Conservation (phyloP, 1,139 yeast genomes). For the Geotrichum reessii region DNA sequence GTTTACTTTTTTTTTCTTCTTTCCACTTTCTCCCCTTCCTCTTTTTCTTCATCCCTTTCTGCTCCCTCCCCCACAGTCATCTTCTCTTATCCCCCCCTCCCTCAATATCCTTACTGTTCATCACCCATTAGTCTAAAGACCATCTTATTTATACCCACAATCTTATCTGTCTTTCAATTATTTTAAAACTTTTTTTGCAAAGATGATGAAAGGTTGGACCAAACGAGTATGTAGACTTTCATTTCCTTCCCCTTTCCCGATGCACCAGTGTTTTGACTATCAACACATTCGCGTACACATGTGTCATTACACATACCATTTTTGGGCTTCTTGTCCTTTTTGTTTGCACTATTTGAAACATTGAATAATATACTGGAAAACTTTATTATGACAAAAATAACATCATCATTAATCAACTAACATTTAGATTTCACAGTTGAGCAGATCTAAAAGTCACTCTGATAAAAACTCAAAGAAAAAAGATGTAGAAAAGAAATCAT, state of each 20-base stretch:
- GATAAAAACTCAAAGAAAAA: slow-evolving; percentile 24
- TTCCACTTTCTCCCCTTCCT: not conserved
- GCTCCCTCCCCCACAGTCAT: not conserved
- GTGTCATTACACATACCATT: not conserved
- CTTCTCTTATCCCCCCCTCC: too few relatives aligned
- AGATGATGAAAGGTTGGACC: slow-evolving; percentile 41
- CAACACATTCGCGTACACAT: not conserved
- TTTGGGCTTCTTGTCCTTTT: not conserved
- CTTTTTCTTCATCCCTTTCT: slow-evolving; percentile 1
- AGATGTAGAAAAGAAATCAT: slow-evolving; percentile 12
- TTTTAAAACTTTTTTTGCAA: not conserved
- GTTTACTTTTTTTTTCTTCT: not conserved
- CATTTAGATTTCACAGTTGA: slow-evolving; percentile 21
- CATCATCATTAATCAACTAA: not conserved
- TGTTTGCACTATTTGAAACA: not conserved
- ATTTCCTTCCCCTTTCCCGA: not conserved
- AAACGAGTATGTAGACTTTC: slow-evolving; percentile 28
- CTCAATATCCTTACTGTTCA: not conserved
- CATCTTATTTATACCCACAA: not conserved
- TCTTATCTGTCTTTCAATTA: not conserved
- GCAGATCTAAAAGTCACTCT: slow-evolving; percentile 29
- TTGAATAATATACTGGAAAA: not conserved
- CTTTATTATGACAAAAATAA: not conserved
- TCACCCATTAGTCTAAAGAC: not conserved
- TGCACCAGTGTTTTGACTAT: not conserved